Percentiles rank a stretch among this genome's conserved stretches.
Conservation (phyloP, 148 eudicot species). For the Arbutus unedo region DNA sequence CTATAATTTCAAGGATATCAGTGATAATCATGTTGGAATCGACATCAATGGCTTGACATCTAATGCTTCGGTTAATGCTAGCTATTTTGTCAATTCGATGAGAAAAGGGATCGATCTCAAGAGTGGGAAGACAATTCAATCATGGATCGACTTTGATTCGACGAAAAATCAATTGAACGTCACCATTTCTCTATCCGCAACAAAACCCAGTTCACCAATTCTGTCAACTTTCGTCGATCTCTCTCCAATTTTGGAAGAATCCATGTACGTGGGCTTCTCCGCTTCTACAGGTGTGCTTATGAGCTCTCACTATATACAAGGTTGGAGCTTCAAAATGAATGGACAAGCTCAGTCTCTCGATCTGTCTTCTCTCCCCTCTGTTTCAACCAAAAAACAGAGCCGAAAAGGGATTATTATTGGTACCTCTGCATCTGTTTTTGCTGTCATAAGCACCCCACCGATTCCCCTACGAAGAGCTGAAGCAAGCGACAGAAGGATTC, state of each 20-base stretch:
- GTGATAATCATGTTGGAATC: slow-evolving; percentile 42
- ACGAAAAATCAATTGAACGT: slow-evolving; percentile 13
- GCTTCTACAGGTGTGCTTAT: slow-evolving; percentile 30
- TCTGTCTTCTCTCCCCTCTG: slow-evolving; percentile 18
- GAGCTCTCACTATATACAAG: no score
- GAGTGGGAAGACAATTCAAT: slow-evolving; percentile 21
- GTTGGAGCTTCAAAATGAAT: no score
- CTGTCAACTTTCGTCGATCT: slow-evolving; percentile 24
- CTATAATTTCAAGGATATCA: slow-evolving; percentile 32
- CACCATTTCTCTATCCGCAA: slow-evolving; percentile 12
- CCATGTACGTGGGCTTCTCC: slow-evolving; percentile 39
- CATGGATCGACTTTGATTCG: slow-evolving; percentile 37
- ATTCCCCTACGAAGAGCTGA: slow-evolving; percentile 36
- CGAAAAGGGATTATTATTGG: neutral
- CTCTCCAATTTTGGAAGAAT: slow-evolving; percentile 10
- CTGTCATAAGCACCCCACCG: slow-evolving; percentile 20
- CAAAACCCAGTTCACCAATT: slow-evolving; percentile 25
- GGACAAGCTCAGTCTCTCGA: slow-evolving; percentile 18
- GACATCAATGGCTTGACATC: slow-evolving; percentile 36
- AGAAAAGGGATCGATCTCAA: slow-evolving; percentile 21
- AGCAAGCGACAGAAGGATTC: slow-evolving; percentile 42
- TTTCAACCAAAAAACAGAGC: neutral
- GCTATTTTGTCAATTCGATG: neutral
- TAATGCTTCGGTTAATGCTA: slow-evolving; percentile 19
- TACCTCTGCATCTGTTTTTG: neutral